phyloP scores from a whole-genome alignment of 768 basidiomycete genomes.

The Gymnopilus junonius region DNA sequence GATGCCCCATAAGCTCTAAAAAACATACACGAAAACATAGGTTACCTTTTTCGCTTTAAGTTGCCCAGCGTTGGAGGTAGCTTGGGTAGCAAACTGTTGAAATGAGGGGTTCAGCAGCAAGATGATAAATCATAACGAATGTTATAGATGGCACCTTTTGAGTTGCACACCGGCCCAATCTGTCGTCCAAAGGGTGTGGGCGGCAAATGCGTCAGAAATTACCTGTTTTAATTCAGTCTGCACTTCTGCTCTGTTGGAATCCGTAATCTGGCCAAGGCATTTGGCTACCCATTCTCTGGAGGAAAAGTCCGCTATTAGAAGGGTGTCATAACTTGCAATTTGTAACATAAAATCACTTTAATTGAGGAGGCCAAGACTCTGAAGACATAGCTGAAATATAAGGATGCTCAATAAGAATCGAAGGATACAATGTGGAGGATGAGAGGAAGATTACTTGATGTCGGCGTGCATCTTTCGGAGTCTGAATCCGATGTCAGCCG shows the following conservation, averaged over 20 bases:
- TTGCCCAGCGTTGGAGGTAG: constrained; percentile 52
- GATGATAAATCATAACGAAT: constrained; percentile 9
- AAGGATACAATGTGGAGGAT: neutral
- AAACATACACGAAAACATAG: constrained; percentile 1
- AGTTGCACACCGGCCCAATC: constrained; percentile 92
- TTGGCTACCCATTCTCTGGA: constrained; percentile 93
- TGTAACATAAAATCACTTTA: constrained; percentile 57
- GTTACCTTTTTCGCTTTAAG: constrained; percentile 77
- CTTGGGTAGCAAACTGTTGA: constrained; percentile 61
- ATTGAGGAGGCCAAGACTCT: constrained; percentile 80
- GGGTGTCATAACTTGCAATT: neutral
- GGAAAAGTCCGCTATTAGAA: neutral
- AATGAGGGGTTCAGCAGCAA: constrained; percentile 22
- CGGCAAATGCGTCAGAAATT: constrained; percentile 90
- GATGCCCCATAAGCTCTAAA: constrained; percentile 31
- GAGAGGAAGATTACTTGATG: neutral
- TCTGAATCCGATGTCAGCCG: constrained; percentile 8
- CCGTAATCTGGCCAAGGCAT: constrained; percentile 90
- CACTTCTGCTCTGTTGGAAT: constrained; percentile 84
- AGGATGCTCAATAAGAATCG: neutral
- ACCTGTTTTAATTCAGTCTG: constrained; percentile 95
- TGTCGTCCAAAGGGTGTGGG: constrained; percentile 87
- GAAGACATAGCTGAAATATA: constrained; percentile 57
- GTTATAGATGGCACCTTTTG: constrained; percentile 63
- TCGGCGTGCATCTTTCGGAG: constrained; percentile 11